Percentiles rank a stretch among this genome's conserved stretches.
These are phyloP conservation scores for Trichoderma asperellum DNA, from an alignment of 2,329 filamentous ascomycete species.

Conservation along the genomic window DNA sequence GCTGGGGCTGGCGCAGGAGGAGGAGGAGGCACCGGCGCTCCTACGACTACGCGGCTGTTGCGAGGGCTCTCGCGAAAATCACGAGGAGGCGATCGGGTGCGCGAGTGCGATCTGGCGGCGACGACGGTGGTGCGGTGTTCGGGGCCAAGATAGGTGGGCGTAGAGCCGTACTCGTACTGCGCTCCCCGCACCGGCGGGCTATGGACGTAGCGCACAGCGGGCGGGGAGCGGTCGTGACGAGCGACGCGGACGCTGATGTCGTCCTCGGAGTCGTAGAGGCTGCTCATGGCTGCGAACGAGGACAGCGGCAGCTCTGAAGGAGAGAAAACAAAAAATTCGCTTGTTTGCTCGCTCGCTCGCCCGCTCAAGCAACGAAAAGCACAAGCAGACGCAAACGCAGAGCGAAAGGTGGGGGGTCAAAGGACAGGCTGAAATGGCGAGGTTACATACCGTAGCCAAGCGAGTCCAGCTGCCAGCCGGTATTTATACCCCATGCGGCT, in stretches of 20 bases:
- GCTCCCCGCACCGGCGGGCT: slow-evolving; percentile 44
- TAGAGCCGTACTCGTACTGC: slow-evolving; percentile 46
- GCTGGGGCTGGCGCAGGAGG: slow-evolving; percentile 33
- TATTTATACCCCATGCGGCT: slow-evolving; percentile 21
- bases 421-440: not conserved
- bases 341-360: not conserved
- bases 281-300: slow-evolving; percentile 38
- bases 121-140: slow-evolving; percentile 53
- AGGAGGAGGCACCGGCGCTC: slow-evolving; percentile 29
- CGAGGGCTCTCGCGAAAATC: slow-evolving; percentile 45
- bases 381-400: slow-evolving; percentile 7
- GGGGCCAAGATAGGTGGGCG: slow-evolving; percentile 49
- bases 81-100: slow-evolving; percentile 45
- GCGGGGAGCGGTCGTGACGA: slow-evolving; percentile 44
- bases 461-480: not conserved
- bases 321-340: not conserved
- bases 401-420: slow-evolving; percentile 5
- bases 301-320: not conserved
- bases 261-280: slow-evolving; percentile 57
- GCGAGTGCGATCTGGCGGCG: slow-evolving; percentile 44
- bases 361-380: not conserved
- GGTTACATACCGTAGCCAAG: not conserved
- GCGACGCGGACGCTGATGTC: slow-evolving; percentile 58
- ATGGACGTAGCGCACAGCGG: slow-evolving; percentile 52
- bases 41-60: slow-evolving; percentile 37